phyloP scores from a whole-genome alignment of 441 rosid genomes.

The Melastoma candidum region DNA sequence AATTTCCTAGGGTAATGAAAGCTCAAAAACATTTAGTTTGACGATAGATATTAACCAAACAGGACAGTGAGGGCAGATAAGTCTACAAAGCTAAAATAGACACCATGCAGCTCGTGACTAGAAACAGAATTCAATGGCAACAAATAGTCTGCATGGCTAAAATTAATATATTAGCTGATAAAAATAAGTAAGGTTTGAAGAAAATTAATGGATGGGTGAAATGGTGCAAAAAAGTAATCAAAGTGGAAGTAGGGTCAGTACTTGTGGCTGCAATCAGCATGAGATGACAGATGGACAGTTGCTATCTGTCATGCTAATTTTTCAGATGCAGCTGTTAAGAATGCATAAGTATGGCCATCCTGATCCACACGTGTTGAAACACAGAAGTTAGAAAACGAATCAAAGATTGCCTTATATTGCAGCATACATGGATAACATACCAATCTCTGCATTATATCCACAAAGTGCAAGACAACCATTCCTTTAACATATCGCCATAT shows the following conservation, averaged over 20 bases:
- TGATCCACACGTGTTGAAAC: constrained; percentile 18
- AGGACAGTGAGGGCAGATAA: no score
- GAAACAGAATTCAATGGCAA: no score
- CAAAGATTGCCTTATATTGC: constrained; percentile 8
- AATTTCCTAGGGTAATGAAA: no score
- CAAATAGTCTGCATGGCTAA: no score
- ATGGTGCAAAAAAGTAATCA: no score
- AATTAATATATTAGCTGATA: no score
- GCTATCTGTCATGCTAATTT: constrained; percentile 85
- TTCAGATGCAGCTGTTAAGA: constrained; percentile 64
- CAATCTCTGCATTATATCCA: constrained; percentile 68
- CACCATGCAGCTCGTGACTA: no score
- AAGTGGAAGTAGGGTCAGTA: constrained; percentile 17
- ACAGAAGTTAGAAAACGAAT: neutral
- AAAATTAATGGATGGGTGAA: no score
- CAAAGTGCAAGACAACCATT: constrained; percentile 73
- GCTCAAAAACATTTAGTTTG: no score
- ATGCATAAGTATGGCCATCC: constrained; percentile 67
- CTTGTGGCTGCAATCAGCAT: constrained; percentile 71
- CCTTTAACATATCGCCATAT: constrained; percentile 73
- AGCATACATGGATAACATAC: constrained; percentile 23
- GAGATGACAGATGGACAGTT: constrained; percentile 52
- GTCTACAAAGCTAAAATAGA: no score
- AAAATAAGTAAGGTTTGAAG: no score
- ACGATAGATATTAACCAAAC: no score